Conservation (phyloP, 1,284 basidiomycete species). For the Polyporus tsugae region DNA sequence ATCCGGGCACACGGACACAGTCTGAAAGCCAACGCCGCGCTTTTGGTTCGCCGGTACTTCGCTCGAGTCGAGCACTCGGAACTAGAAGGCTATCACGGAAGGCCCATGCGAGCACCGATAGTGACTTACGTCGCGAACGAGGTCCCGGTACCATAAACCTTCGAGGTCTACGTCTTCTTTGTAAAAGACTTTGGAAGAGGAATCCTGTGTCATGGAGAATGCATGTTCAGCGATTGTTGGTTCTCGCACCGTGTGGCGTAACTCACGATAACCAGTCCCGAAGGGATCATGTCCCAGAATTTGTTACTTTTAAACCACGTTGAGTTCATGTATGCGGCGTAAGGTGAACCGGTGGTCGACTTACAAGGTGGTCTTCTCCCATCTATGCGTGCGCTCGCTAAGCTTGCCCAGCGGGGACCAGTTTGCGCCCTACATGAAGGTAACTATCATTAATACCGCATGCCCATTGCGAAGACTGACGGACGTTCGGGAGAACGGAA, state of each 20-base stretch:
- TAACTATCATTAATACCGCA: not conserved
- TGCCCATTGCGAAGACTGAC: not conserved
- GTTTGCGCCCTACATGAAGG: conserved; percentile 62
- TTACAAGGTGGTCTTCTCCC: conserved; percentile 57
- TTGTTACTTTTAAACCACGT: conserved; percentile 47
- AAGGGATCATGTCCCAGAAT: conserved; percentile 57
- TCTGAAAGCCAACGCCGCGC: conserved; percentile 52
- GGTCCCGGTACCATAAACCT: conserved; percentile 57
- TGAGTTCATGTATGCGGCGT: not conserved
- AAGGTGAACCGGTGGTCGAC: conserved; percentile 26
- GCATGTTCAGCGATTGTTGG: not conserved
- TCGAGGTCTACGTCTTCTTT: conserved; percentile 40
- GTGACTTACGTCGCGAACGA: conserved; percentile 57
- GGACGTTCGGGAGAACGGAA: not conserved
- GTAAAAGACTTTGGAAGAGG: conserved; percentile 51
- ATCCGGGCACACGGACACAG: conserved; percentile 56
- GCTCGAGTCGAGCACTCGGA: conserved; percentile 45
- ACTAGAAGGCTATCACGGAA: conserved; percentile 40
- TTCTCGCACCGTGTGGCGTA: not conserved
- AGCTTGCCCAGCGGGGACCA: conserved; percentile 65
- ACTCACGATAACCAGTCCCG: conserved; percentile 54
- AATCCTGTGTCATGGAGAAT: conserved; percentile 42
- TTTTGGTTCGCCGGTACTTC: conserved; percentile 46
- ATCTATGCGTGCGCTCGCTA: conserved; percentile 46
- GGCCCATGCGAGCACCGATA: conserved; percentile 1